phyloP scores from a whole-genome alignment of 1,139 yeast genomes.

The Nakaseomyces nivariensis region DNA sequence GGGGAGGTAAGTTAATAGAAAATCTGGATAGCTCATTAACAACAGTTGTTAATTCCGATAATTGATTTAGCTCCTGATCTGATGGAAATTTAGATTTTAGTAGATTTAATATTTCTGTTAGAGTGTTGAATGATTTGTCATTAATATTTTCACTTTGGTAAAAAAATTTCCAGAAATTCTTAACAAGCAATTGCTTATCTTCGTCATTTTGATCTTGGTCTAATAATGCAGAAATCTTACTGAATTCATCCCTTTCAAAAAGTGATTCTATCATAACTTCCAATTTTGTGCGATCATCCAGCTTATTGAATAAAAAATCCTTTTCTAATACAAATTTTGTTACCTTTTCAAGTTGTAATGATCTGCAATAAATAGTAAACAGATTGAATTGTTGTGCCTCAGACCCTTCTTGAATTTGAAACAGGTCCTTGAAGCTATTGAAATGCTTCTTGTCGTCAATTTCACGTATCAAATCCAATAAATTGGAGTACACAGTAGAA shows the following conservation, averaged over 20 bases:
- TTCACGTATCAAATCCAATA: not conserved
- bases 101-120: conserved; percentile 30
- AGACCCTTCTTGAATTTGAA: conserved; percentile 3
- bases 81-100: not conserved
- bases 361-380: not conserved
- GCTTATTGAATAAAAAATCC: conserved; percentile 10
- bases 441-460: not conserved
- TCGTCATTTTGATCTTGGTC: conserved; percentile 9
- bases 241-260: conserved; percentile 18
- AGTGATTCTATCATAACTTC: conserved; percentile 18
- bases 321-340: not conserved
- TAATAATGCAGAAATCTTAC: conserved; percentile 13
- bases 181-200: conserved; percentile 19
- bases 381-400: conserved; percentile 1
- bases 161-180: conserved; percentile 47
- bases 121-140: conserved; percentile 26
- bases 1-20: conserved; percentile 29
- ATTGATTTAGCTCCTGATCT: conserved; percentile 4
- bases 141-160: conserved; percentile 21
- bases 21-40: conserved; percentile 30
- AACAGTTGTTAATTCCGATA: conserved; percentile 33
- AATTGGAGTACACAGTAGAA: not conserved
- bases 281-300: conserved; percentile 10
- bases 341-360: not conserved
- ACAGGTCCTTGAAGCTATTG: not conserved